These are phyloP conservation scores for Tephrocybe rancida DNA, from an alignment of 768 basidiomycete species.

Conservation along the genomic window DNA sequence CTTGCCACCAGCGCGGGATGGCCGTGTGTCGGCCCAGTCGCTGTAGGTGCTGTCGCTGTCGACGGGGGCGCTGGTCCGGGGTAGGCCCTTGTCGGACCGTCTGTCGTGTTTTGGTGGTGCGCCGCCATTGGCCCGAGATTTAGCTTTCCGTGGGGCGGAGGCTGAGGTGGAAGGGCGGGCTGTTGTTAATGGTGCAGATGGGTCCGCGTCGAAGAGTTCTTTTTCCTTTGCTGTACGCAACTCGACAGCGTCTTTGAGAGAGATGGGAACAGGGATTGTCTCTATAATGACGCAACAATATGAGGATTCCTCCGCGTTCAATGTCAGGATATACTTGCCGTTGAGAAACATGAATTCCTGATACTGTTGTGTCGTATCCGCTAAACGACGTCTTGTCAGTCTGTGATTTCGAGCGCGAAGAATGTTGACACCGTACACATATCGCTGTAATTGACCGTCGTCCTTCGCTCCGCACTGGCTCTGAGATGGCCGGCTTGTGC, in stretches of 20 bases:
- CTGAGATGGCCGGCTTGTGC: constrained; percentile 69
- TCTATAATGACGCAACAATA: constrained; percentile 39
- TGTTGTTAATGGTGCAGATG: constrained; percentile 34
- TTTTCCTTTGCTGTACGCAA: constrained; percentile 54
- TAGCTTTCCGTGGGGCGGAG: constrained; percentile 20
- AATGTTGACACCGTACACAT: constrained; percentile 55
- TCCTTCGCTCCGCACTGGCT: constrained; percentile 60
- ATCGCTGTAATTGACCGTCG: constrained; percentile 67
- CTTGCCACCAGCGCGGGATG: constrained; percentile 7
- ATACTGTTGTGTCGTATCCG: constrained; percentile 58
- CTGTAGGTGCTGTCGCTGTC: constrained; percentile 9
- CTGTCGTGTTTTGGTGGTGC: constrained; percentile 12
- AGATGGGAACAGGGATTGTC: constrained; percentile 64
- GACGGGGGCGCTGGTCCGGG: constrained; percentile 2
- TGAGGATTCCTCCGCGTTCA: neutral
- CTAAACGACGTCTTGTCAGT: constrained; percentile 33
- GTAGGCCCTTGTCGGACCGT: constrained; percentile 7
- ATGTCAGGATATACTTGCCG: constrained; percentile 38
- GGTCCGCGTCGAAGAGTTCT: constrained; percentile 60
- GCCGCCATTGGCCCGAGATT: constrained; percentile 37
- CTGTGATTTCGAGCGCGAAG: neutral
- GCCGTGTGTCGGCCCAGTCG: constrained; percentile 19
- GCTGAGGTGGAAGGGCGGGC: constrained; percentile 21
- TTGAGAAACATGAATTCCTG: constrained; percentile 75
- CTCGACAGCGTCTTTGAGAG: constrained; percentile 61